Evolutionary conservation across 495 filamentous ascomycete species (phyloP), one percentile per base, ranked within the genome.

Genomic region (Elasticomyces elasticus): DNA sequence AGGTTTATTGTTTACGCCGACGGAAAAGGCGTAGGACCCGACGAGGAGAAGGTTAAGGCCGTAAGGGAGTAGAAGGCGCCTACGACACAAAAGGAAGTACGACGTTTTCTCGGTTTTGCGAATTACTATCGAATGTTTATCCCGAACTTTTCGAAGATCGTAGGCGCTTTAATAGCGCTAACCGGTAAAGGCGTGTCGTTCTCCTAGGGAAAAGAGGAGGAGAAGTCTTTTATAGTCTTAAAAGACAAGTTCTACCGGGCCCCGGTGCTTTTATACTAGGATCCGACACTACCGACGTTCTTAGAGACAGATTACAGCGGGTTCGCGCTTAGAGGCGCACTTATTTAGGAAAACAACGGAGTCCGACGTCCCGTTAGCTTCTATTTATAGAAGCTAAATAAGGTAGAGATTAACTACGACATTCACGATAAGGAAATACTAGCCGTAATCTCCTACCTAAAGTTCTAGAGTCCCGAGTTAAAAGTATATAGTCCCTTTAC

Each of bases 381-480:
- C 51, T 54, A 22, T 26, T 54, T 28, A 15, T 49, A 49, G n/a
- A 46, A 54, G 26, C 17, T 54, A 47, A 46, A 46, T 13, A 5
- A 19, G 15, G 33, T 40, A 15, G 27, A 54, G 41, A 46, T 20
- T 47, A 50, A 54, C 41, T 54, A 54, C 27, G 27, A 54, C 10
- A 54, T 54, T 37, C 49, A 54, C 33, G 33, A 54, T 54, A 54
- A 54, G 22, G 40, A 54, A 48, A 19, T 54, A 15, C 25, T 54
- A 31, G 30, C 43, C 17, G 28, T 54, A 22, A 49, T 54, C 17
- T 12, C n/a, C 17, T 24, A 10, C 41, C 33, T 54, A 46, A 54
- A 54, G 28, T 22, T 19, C 19, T 54, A 54, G 51, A 15, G 15
- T 25, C 41, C 33, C 15, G 23, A 54, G 30, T 40, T 54, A 46